Conservation (phyloP, 1,139 yeast genomes). For the Saccharomyces uvarum region DNA sequence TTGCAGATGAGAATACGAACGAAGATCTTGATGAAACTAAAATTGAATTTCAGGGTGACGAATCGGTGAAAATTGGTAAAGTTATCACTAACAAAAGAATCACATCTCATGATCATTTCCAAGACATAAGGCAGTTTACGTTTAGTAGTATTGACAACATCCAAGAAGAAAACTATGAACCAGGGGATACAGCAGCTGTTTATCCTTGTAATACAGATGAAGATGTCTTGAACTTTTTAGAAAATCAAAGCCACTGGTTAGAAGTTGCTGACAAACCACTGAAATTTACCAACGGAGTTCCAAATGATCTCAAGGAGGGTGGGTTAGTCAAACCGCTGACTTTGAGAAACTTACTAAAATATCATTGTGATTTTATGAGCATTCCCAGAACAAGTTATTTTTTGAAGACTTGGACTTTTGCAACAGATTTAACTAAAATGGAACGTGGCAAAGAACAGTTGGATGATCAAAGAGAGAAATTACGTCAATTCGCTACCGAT, state of each 20-base stretch:
- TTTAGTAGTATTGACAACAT: constrained; percentile 31
- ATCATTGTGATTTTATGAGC: constrained; percentile 73
- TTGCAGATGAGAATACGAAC: constrained; percentile 3
- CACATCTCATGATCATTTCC: constrained; percentile 70
- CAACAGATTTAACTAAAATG: constrained; percentile 37
- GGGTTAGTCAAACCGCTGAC: constrained; percentile 57
- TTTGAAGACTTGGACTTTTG: constrained; percentile 61
- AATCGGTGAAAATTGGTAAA: constrained; percentile 35
- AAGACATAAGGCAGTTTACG: constrained; percentile 69
- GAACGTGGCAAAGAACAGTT: constrained; percentile 27
- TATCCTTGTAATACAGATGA: constrained; percentile 64
- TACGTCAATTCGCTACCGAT: constrained; percentile 65
- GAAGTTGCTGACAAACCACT: constrained; percentile 50
- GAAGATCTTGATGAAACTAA: constrained; percentile 3
- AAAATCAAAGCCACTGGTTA: constrained; percentile 63
- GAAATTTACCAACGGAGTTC: constrained; percentile 22
- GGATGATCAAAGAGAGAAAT: constrained; percentile 63
- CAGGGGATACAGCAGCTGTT: constrained; percentile 77
- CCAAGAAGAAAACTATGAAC: constrained; percentile 38
- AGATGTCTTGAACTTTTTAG: constrained; percentile 58
- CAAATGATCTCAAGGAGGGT: constrained; percentile 40
- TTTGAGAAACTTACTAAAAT: constrained; percentile 60
- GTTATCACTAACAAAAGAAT: constrained; percentile 48
- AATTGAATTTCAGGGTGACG: constrained; percentile 18
- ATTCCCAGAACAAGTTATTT: constrained; percentile 84